Base-by-base conservation (phyloP, 495 filamentous ascomycete genomes). In the Collariella sp. region DNA sequence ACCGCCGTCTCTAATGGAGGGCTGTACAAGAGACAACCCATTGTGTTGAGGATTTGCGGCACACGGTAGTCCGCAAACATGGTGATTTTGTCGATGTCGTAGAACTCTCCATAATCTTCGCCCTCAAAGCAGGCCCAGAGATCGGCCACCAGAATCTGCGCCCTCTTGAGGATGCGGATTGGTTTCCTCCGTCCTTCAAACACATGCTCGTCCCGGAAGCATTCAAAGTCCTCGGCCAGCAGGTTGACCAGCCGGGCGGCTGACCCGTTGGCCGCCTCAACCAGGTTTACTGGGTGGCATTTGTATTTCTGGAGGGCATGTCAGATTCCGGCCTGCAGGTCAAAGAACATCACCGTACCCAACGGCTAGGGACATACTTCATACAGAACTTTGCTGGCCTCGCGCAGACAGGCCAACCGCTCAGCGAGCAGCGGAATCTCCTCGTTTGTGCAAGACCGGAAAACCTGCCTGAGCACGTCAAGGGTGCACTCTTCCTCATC, bases 61-160 rank as follows among this genome's bases (percentile, higher is more conserved):
- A 99, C 83, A 23, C 93, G 83, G 65, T 99, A 97, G 73, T 99
- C 93, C 76, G 93, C 90, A 71, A 97, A 99, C 87, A 96, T 96
- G 55, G 94, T 99, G 64, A 99, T 86, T 59, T 87, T 86, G 64
- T 89, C 82, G 48, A 99, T 95, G 61, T 99, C 94, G 24, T 83
- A 62, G 62, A 99, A 99, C n/a, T 76, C 70, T 13, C 93, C 93
- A 57, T 83, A 90, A 20, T 78, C 70, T 56, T 85, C 75, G 31
- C 88, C 89, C 44, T 93, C 80, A 62, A 96, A 96, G 55, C 88
- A 91, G 11, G 91, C 91, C 91, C 91, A 97, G 3, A 96, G 63
- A 62, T 99, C 93, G 39, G 94, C 94, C 16, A 94, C 88, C 13
- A 96, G 78, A 50, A 97, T 97, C 73, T 99, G 93, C 2, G 93